Percentiles rank a stretch among this genome's conserved stretches.
phyloP scores from a whole-genome alignment of 2,329 filamentous ascomycete species.

The Apiospora sp. region DNA sequence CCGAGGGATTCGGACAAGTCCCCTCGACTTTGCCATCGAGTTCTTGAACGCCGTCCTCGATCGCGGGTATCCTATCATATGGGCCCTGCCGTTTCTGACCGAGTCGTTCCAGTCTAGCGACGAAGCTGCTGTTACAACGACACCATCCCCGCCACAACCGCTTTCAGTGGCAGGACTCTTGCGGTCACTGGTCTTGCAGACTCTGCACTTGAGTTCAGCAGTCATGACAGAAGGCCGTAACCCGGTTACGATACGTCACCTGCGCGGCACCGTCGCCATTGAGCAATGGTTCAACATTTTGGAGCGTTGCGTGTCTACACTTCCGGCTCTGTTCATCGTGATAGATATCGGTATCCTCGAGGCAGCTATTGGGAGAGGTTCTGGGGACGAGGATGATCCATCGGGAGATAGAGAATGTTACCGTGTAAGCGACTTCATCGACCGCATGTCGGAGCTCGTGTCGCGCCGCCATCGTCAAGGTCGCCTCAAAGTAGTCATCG shows the following conservation, averaged over 20 bases:
- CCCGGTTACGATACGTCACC: neutral
- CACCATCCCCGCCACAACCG: too few relatives aligned
- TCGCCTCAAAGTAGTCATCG: neutral
- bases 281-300: neutral
- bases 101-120: neutral
- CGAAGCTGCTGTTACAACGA: neutral
- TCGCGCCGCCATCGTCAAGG: neutral
- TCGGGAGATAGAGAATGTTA: neutral
- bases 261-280: neutral
- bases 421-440: neutral
- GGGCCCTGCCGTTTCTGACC: slow-evolving; percentile 23
- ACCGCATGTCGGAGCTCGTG: neutral
- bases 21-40: slow-evolving; percentile 29
- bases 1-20: slow-evolving; percentile 27
- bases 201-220: neutral
- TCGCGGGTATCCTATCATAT: slow-evolving; percentile 22
- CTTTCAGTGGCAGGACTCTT: slow-evolving; percentile 12
- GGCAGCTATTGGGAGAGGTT: neutral
- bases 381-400: too few relatives aligned
- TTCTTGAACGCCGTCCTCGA: slow-evolving; percentile 28
- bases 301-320: neutral
- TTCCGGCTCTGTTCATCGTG: neutral
- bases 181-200: slow-evolving; percentile 24
- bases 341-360: neutral
- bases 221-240: slow-evolving; percentile 21